Evolutionary conservation across 2,329 filamentous ascomycete genomes (phyloP).

Genomic region (Amauroascus niger): DNA sequence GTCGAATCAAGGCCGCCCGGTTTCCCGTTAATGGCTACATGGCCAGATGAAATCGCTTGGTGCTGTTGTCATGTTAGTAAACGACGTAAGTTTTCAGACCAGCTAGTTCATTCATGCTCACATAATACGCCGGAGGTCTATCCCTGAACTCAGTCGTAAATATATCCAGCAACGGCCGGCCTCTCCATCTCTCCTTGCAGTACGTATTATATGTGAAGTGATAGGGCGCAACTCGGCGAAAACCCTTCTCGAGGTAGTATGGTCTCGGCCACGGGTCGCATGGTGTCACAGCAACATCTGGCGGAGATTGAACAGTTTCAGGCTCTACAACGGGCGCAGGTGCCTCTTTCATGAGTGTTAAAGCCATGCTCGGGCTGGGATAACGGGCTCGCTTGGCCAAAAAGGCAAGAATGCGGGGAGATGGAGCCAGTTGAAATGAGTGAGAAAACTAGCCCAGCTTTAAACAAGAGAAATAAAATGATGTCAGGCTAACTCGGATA

Average conservation of each 20-base stretch:
- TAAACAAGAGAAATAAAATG: neutral
- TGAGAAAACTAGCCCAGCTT: neutral
- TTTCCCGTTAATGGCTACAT: slow-evolving; percentile 71
- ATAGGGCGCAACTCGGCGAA: slow-evolving; percentile 78
- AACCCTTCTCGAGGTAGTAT: slow-evolving; percentile 73
- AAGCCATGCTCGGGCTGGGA: slow-evolving; percentile 30
- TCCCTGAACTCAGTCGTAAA: slow-evolving; percentile 91
- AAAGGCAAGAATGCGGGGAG: slow-evolving; percentile 33
- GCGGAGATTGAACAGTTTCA: slow-evolving; percentile 22
- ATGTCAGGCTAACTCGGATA: no score
- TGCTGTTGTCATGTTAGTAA: slow-evolving; percentile 36
- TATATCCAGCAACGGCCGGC: slow-evolving; percentile 69
- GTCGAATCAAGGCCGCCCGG: slow-evolving; percentile 57
- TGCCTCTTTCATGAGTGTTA: slow-evolving; percentile 25
- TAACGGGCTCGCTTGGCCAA: slow-evolving; percentile 31
- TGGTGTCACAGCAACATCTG: slow-evolving; percentile 27
- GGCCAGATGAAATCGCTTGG: slow-evolving; percentile 68
- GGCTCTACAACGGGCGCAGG: slow-evolving; percentile 12
- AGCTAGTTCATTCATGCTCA: slow-evolving; percentile 27
- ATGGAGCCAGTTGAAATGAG: slow-evolving; percentile 27
- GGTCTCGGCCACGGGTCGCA: slow-evolving; percentile 52
- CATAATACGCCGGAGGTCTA: slow-evolving; percentile 76
- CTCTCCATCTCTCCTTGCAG: slow-evolving; percentile 90
- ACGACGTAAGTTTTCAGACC: neutral
- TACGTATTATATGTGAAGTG: slow-evolving; percentile 91